These are phyloP conservation scores for Hagleromyces aurorensis DNA, from an alignment of 805 yeast species.

Conservation along the genomic window DNA sequence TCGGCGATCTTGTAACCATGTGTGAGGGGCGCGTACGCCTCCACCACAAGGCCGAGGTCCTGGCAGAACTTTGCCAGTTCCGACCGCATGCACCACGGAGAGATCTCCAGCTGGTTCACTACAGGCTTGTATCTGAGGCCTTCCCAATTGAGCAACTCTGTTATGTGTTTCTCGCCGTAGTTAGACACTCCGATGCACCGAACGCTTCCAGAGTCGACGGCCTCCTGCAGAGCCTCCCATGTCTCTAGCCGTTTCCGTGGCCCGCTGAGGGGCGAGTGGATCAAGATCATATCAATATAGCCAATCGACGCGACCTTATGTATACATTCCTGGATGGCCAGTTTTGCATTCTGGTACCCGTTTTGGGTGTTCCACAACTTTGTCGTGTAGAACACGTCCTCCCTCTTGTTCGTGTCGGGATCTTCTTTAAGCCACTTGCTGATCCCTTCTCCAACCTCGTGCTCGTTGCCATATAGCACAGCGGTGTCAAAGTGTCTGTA, in stretches of 20 bases:
- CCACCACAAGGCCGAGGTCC: conserved; percentile 47
- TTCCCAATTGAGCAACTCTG: conserved; percentile 53
- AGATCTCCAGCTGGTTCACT: conserved; percentile 74
- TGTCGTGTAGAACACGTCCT: conserved; percentile 56
- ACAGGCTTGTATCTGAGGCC: conserved; percentile 52
- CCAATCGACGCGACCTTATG: conserved; percentile 43
- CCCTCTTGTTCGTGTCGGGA: conserved; percentile 38
- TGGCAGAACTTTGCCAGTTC: conserved; percentile 56
- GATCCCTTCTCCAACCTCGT: conserved; percentile 53
- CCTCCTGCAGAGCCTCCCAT: conserved; percentile 70
- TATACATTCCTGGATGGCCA: conserved; percentile 51
- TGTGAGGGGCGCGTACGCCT: conserved; percentile 75
- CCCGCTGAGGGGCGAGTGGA: conserved; percentile 55
- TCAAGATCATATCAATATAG: conserved; percentile 67
- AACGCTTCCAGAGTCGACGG: conserved; percentile 48
- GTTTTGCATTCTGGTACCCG: conserved; percentile 49
- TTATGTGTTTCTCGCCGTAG: conserved; percentile 51
- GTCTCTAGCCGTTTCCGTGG: conserved; percentile 46
- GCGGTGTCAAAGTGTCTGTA: conserved; percentile 76
- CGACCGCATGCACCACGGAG: conserved; percentile 72
- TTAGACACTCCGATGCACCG: conserved; percentile 74
- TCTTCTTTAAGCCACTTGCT: conserved; percentile 42
- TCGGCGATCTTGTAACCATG: conserved; percentile 53
- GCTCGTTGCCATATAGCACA: conserved; percentile 55
- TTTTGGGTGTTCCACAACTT: conserved; percentile 65